A percentile compares a stretch with the other conserved stretches of the same genome.
Conservation (phyloP, 495 filamentous ascomycete species). For the Penicillium argentinense region DNA sequence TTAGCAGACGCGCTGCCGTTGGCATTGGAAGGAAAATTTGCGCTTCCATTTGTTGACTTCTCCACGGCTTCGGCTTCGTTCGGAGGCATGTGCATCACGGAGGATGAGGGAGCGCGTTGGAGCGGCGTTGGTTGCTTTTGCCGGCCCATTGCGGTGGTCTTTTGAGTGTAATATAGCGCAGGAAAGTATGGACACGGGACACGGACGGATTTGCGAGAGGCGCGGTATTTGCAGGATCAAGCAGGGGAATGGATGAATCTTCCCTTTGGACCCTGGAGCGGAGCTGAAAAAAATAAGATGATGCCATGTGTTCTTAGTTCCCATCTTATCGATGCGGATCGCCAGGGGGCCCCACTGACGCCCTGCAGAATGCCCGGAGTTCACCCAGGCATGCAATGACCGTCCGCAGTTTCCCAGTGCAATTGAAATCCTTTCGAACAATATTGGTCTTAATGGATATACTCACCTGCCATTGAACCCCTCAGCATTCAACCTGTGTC, state of each 20-base stretch:
- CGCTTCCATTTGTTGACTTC: conserved; percentile 31
- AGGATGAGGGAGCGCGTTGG: conserved; percentile 64
- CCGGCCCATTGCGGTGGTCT: conserved; percentile 59
- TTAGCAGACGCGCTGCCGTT: conserved; percentile 43
- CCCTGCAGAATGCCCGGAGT: conserved; percentile 17
- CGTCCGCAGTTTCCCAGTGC: too few species aligned
- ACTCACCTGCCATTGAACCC: too few species aligned
- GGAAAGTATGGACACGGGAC: not conserved
- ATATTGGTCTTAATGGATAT: too few species aligned
- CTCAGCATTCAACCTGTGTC: too few species aligned
- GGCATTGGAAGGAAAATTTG: conserved; percentile 9
- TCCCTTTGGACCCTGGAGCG: conserved; percentile 3
- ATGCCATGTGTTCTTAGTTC: conserved; percentile 46
- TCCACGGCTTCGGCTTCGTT: conserved; percentile 25
- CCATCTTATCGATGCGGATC: conserved; percentile 23
- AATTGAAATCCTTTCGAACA: too few species aligned
- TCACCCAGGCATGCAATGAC: not conserved
- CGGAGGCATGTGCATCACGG: conserved; percentile 50
- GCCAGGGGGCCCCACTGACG: conserved; percentile 18
- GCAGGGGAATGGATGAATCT: not conserved
- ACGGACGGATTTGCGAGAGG: not conserved
- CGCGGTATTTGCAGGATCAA: not conserved
- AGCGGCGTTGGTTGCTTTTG: conserved; percentile 67
- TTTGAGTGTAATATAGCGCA: not conserved
- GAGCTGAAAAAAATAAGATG: conserved; percentile 22